These are phyloP conservation scores for Pterocarpus santalinus DNA, from an alignment of 306 rosid species.

Conservation along the genomic window DNA sequence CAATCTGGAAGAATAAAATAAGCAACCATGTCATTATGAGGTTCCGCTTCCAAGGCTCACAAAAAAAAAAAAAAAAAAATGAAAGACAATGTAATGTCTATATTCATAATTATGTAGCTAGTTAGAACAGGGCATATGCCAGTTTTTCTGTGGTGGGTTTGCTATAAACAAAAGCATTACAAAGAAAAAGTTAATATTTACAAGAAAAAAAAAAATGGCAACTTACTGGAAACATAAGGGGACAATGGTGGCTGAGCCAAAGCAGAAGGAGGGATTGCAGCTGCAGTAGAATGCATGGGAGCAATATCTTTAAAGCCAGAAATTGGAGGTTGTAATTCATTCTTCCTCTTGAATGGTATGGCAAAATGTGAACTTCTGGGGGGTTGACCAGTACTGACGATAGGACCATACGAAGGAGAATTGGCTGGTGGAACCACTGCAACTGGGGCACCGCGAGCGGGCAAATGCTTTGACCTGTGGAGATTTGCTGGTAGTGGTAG, in stretches of 20 bases:
- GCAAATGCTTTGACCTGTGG: slow-evolving; percentile 51
- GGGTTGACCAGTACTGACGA: slow-evolving; percentile 55
- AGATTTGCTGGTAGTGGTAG: slow-evolving; percentile 57
- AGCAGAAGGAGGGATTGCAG: slow-evolving; percentile 72
- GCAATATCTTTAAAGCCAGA: slow-evolving; percentile 64
- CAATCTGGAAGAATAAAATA: slow-evolving; percentile 72
- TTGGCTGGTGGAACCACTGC: slow-evolving; percentile 53
- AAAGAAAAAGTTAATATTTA: background rate
- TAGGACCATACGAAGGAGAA: slow-evolving; percentile 65
- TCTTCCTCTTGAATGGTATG: slow-evolving; percentile 66
- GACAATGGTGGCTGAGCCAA: slow-evolving; percentile 80
- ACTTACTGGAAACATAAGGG: slow-evolving; percentile 76
- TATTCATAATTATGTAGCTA: slow-evolving; percentile 2
- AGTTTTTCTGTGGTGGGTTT: background rate
- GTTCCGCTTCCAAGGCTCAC: slow-evolving; percentile 17
- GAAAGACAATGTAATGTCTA: background rate
- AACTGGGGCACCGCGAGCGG: slow-evolving; percentile 50
- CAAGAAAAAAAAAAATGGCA: background rate
- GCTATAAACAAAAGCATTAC: slow-evolving; percentile 3
- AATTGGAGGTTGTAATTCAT: slow-evolving; percentile 62
- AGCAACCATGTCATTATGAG: slow-evolving; percentile 35
- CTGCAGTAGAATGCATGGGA: slow-evolving; percentile 65
- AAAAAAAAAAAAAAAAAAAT: slow-evolving; percentile 4
- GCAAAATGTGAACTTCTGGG: slow-evolving; percentile 68
- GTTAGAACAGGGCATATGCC: slow-evolving; percentile 21